Evolutionary conservation across 2,329 filamentous ascomycete genomes (phyloP).

Genomic region (Falciphora oryzae): DNA sequence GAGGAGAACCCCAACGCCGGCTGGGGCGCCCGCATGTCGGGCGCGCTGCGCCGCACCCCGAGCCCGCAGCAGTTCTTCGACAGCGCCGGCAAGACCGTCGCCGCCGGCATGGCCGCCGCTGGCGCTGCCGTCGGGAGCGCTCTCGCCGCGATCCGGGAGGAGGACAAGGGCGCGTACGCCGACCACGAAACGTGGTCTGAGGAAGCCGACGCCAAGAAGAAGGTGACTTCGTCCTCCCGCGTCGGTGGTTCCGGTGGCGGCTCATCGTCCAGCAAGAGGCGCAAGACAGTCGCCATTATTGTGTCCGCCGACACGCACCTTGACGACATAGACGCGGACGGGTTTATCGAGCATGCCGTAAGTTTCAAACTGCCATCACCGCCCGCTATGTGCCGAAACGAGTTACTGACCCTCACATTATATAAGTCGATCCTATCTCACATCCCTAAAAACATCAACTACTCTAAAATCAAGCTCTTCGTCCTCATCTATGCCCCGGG

Average conservation of each 20-base stretch:
- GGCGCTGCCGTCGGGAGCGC: constrained; percentile 78
- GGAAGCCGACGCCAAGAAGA: constrained; percentile 65
- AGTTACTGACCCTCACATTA: not conserved
- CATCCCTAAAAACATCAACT: constrained; percentile 72
- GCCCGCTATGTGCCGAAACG: not conserved
- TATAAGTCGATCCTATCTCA: constrained; percentile 80
- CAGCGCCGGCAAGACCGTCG: constrained; percentile 73
- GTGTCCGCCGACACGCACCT: constrained; percentile 70
- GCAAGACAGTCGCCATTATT: constrained; percentile 81
- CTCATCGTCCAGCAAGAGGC: constrained; percentile 38
- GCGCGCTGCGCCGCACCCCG: constrained; percentile 72
- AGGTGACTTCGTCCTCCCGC: constrained; percentile 31
- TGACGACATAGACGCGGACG: constrained; percentile 52
- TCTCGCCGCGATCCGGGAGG: constrained; percentile 75
- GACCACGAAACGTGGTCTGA: constrained; percentile 92
- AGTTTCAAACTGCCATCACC: constrained; percentile 27
- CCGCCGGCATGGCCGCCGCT: constrained; percentile 75
- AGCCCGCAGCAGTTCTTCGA: constrained; percentile 87
- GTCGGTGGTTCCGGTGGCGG: not conserved
- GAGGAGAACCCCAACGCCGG: constrained; percentile 34
- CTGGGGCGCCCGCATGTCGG: constrained; percentile 73
- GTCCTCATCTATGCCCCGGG: constrained; percentile 84
- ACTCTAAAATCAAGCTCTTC: constrained; percentile 70
- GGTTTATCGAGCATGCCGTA: constrained; percentile 75
- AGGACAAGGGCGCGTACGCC: constrained; percentile 71